Evolutionary conservation across 2,329 filamentous ascomycete genomes (phyloP).

Genomic region (Apiospora koreana): DNA sequence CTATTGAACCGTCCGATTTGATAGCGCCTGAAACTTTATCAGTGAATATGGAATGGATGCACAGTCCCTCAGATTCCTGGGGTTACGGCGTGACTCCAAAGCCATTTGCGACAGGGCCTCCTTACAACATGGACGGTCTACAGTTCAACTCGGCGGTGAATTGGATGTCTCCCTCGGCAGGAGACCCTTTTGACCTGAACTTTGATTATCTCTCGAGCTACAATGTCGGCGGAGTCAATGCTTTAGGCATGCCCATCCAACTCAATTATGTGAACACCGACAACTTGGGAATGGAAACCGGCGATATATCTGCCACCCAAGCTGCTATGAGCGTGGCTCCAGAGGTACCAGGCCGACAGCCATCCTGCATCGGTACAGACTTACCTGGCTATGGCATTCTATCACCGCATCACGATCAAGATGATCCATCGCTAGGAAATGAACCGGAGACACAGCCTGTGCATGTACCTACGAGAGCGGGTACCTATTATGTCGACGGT

Average conservation of each 20-base stretch:
- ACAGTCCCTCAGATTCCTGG: not conserved
- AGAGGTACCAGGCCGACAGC: not conserved
- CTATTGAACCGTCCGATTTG: not conserved
- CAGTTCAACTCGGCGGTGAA: not conserved
- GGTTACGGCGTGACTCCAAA: not conserved
- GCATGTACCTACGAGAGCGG: not conserved
- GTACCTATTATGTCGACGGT: not conserved
- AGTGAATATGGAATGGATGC: not conserved
- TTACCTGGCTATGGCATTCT: not conserved
- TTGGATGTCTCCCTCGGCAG: not conserved
- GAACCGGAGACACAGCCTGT: not conserved
- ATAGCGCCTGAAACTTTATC: too few species aligned
- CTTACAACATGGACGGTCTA: not conserved
- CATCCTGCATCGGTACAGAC: not conserved
- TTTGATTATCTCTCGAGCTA: not conserved
- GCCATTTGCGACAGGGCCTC: not conserved
- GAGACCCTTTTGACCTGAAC: not conserved
- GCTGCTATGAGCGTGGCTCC: not conserved
- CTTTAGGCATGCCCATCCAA: not conserved
- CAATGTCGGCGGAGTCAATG: not conserved
- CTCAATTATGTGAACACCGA: not conserved
- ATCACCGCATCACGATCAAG: not conserved
- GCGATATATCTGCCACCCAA: too few species aligned
- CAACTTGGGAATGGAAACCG: not conserved
- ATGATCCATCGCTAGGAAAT: not conserved